These are phyloP conservation scores for Aureobasidium lini DNA, from an alignment of 2,329 filamentous ascomycete species.

Conservation along the genomic window DNA sequence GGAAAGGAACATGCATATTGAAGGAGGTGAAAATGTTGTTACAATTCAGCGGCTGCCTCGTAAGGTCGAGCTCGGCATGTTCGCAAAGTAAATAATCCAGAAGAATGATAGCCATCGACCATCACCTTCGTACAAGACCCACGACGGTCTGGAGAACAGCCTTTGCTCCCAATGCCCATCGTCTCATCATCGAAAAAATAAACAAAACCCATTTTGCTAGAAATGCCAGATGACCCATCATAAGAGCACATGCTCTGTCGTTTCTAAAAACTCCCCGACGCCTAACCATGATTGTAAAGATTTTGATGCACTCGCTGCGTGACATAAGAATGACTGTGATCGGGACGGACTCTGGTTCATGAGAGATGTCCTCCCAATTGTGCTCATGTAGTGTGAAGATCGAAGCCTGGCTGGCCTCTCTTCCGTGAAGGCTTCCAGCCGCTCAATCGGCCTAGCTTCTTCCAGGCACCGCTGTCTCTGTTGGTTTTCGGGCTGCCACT, in stretches of 20 bases:
- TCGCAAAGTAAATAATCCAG: conserved; percentile 1
- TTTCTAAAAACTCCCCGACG: conserved; percentile 9
- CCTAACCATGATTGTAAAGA: conserved; percentile 11
- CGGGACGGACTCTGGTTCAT: conserved; percentile 4
- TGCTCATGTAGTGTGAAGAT: conserved; percentile 8
- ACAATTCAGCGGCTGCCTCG: conserved; percentile 8
- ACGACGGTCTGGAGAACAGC: background rate
- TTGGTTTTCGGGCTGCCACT: conserved; percentile 15
- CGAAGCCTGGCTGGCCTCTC: conserved; percentile 22
- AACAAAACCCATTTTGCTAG: conserved; percentile 2
- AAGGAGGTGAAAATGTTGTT: background rate
- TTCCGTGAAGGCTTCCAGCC: conserved; percentile 29
- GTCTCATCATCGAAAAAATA: background rate
- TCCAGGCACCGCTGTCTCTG: conserved; percentile 32
- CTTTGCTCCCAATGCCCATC: background rate
- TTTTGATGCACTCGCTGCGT: conserved; percentile 13
- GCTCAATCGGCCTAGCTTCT: conserved; percentile 30
- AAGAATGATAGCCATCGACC: background rate
- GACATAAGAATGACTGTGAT: conserved; percentile 7
- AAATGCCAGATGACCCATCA: conserved; percentile 5
- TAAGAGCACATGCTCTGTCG: background rate
- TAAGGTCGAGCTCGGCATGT: conserved; percentile 7
- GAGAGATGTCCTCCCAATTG: conserved; percentile 5
- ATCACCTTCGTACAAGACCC: background rate
- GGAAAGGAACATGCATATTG: background rate